Base-by-base conservation (phyloP, 2,329 filamentous ascomycete genomes). In the Fusarium sp. region DNA sequence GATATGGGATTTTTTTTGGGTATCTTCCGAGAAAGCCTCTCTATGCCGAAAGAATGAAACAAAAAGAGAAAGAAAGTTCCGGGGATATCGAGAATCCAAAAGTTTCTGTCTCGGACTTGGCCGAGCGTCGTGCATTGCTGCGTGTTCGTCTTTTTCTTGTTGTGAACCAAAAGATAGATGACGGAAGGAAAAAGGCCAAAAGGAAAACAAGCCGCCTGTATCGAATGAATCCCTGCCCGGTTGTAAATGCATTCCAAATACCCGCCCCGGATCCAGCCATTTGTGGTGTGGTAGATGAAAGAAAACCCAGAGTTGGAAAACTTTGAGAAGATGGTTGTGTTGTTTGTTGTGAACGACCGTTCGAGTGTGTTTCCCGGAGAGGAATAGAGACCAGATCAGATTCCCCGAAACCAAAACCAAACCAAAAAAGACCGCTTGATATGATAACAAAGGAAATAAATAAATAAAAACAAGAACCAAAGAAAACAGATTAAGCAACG, bases 91-190 rank as follows among this genome's bases (percentile, higher is more conserved):
- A 82, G 79, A 81, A 82, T 80, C 77, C 76, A 77, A 76, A 78
- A 76, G 76, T 80, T 81, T 77, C 79, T 79, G 81, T 83, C 82
- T 84, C 82, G 82, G 80, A 77, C 80, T 80, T 71, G 74, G 80
- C 82, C 83, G 81, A 83, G 80, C 79, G 76, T 79, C 79, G 81
- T 86, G 86, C 86, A 89, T 89, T 87, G 86, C 86, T 89, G 86
- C 86, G 82, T 85, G 76, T 84, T 86, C 82, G 82, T 87, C 84
- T 87, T 86, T 70, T 79, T 83, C 81, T 84, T 80, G 77, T 75
- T 77, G 71, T 25, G 40, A 68, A 72, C 76, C 73, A 71, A 72
- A 33, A 75, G 70, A 62, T 69, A 25, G 20, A 44, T 44, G 61
- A 69, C 61, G 72, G 72, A 72, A 74, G 65, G 71, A 62, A 71